These are phyloP conservation scores for Terana coerulea DNA, from an alignment of 768 basidiomycete species.

Conservation along the genomic window DNA sequence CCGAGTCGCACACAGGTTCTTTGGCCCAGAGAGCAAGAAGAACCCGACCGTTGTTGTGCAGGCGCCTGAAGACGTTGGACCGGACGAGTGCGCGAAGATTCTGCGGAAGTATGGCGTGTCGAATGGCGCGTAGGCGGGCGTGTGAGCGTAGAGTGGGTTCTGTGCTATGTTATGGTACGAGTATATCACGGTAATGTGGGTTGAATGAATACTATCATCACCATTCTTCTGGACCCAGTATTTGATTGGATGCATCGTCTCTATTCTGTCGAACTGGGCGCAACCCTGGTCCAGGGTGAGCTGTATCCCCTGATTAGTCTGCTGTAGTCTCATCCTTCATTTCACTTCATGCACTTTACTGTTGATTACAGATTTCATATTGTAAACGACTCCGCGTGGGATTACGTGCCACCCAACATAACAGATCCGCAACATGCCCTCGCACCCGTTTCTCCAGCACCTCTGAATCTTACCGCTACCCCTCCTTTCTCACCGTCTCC, in stretches of 20 bases:
- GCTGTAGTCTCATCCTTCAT: too few relatives aligned
- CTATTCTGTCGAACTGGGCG: too few relatives aligned
- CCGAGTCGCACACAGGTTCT: slow-evolving; percentile 72
- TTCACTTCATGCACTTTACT: too few relatives aligned
- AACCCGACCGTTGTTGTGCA: slow-evolving; percentile 79
- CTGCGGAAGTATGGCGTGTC: slow-evolving; percentile 68
- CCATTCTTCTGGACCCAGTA: not conserved
- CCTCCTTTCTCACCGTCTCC: too few relatives aligned
- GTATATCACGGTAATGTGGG: not conserved
- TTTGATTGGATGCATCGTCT: not conserved
- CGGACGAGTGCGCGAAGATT: slow-evolving; percentile 54
- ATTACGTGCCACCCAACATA: too few relatives aligned
- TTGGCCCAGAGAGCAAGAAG: slow-evolving; percentile 58
- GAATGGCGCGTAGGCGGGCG: not conserved
- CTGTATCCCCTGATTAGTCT: too few relatives aligned
- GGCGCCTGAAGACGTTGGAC: slow-evolving; percentile 68
- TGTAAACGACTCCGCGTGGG: too few relatives aligned
- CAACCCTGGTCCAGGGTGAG: too few relatives aligned
- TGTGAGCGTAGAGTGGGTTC: not conserved
- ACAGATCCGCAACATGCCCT: too few relatives aligned
- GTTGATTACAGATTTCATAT: too few relatives aligned
- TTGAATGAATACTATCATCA: not conserved
- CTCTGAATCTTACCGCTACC: too few relatives aligned
- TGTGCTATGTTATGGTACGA: not conserved
- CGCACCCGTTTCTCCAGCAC: too few relatives aligned